Evolutionary conservation across 768 basidiomycete species (phyloP), one percentile per base, ranked within the genome.

Genomic region (Dioszegia crocea): DNA sequence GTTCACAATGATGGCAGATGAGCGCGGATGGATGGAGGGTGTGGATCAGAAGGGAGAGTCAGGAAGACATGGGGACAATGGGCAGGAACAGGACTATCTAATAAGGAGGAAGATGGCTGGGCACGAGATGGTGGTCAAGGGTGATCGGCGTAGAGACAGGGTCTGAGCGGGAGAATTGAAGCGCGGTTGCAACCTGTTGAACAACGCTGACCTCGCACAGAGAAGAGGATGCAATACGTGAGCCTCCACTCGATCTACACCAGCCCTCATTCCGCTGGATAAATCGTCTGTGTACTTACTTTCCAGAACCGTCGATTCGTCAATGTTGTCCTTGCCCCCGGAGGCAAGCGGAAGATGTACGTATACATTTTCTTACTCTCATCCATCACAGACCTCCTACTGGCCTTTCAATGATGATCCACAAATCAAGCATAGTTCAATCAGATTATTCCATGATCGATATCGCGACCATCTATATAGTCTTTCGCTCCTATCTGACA

Each of bases 401-500:
- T 24, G 16, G 3, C 51, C 31, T 51, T 46, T 64, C 59, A 46
- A 57, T 61, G 59, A 77, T 77, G 74, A 77, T 66, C 62, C 59
- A 61, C 59, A 73, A 76, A 65, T 67, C 71, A 75, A 87, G 78
- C 91, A 92, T 92, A 92, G 91, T 93, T 92, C 90, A 93, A 88
- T 85, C 91, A 86, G 90, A 94, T 78, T 51, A 60, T 75, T 79
- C 78, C 65, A 68, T 71, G 68, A 78, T 91, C 89, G 88, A 85
- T 88, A 91, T 40, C 86, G 83, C 79, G 79, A 84, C 82, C 86
- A 89, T 89, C 87, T 84, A 81, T 84, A 78, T 84, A 78, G 90
- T 96, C 91, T 93, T 93, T 93, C 91, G 91, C 91, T 93, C 90
- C 91, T 93, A 93, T 93, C 90, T 93, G 91, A 93, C 54, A 27